Percentiles rank a stretch among this genome's conserved stretches.
These are phyloP conservation scores for Fraxinus anomala DNA, from an alignment of 257 asterid species.

Conservation along the genomic window DNA sequence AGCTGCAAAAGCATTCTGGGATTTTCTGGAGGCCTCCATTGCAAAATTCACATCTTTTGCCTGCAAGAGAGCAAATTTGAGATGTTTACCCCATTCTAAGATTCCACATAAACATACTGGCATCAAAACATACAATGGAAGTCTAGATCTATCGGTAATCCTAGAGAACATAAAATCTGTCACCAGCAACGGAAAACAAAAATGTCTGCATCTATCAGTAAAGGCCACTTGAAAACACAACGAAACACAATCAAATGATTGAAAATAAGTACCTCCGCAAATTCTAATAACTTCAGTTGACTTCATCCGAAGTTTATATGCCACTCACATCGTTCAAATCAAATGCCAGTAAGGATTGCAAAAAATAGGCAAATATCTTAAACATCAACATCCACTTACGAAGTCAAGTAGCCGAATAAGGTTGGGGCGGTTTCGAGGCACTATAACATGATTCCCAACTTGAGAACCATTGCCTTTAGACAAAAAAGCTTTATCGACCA, in stretches of 20 bases:
- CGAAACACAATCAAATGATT: slow-evolving; percentile 7
- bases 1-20: slow-evolving; percentile 63
- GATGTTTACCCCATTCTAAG: slow-evolving; percentile 14
- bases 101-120: background rate
- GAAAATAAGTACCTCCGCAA: background rate
- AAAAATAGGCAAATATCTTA: slow-evolving; percentile 19
- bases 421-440: slow-evolving; percentile 62
- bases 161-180: background rate
- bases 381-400: slow-evolving; percentile 55
- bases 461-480: slow-evolving; percentile 62
- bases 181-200: background rate
- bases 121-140: background rate
- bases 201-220: background rate
- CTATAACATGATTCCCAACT: slow-evolving; percentile 56
- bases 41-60: slow-evolving; percentile 71
- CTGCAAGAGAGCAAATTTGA: slow-evolving; percentile 40
- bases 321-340: slow-evolving; percentile 7
- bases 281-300: slow-evolving; percentile 11
- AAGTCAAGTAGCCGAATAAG: slow-evolving; percentile 75
- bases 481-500: slow-evolving; percentile 55
- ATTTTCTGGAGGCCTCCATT: slow-evolving; percentile 82
- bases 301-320: slow-evolving; percentile 6
- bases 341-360: slow-evolving; percentile 4
- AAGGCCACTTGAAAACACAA: background rate
- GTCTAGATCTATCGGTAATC: slow-evolving; percentile 6